phyloP scores from a whole-genome alignment of 345 rosid species.

The Cochlearia excelsa region DNA sequence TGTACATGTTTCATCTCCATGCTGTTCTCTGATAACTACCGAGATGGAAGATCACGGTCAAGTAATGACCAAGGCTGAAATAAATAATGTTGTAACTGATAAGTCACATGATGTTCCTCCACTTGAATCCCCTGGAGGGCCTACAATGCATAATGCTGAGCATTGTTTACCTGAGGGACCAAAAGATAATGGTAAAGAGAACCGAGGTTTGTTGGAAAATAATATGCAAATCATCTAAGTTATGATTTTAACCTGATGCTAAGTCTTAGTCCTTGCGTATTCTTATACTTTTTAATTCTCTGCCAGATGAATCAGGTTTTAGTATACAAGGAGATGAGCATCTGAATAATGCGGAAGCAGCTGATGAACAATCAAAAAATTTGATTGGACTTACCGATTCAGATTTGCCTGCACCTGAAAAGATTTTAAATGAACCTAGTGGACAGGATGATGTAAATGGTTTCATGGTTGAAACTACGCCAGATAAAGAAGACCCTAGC shows the following conservation, averaged over 20 bases:
- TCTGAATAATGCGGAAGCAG: slow-evolving; percentile 32
- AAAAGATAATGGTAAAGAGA: slow-evolving; percentile 30
- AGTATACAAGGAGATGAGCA: slow-evolving; percentile 34
- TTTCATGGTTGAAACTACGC: slow-evolving; percentile 57
- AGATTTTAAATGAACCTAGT: slow-evolving; percentile 58
- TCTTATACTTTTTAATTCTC: slow-evolving; percentile 11
- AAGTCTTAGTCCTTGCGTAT: slow-evolving; percentile 18
- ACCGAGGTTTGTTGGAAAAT: slow-evolving; percentile 26
- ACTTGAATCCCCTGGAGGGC: slow-evolving; percentile 35
- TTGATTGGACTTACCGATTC: slow-evolving; percentile 35
- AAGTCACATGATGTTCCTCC: slow-evolving; percentile 30
- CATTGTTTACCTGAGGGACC: slow-evolving; percentile 36
- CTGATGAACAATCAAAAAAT: slow-evolving; percentile 42
- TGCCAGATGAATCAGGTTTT: slow-evolving; percentile 40
- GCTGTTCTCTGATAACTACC: slow-evolving; percentile 43
- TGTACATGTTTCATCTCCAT: slow-evolving; percentile 43
- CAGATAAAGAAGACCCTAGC: slow-evolving; percentile 49
- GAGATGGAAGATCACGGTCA: slow-evolving; percentile 43
- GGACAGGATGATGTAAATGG: slow-evolving; percentile 45
- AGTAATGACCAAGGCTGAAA: slow-evolving; percentile 11
- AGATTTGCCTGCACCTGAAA: slow-evolving; percentile 75
- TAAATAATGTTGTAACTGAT: slow-evolving; percentile 10
- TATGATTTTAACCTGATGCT: slow-evolving; percentile 13
- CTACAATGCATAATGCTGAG: slow-evolving; percentile 37
- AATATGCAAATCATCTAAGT: slow-evolving; percentile 3